Percentiles rank a stretch among this genome's conserved stretches.
Conservation (phyloP, 169 alveolate genomes). For the Plasmodium adleri region DNA sequence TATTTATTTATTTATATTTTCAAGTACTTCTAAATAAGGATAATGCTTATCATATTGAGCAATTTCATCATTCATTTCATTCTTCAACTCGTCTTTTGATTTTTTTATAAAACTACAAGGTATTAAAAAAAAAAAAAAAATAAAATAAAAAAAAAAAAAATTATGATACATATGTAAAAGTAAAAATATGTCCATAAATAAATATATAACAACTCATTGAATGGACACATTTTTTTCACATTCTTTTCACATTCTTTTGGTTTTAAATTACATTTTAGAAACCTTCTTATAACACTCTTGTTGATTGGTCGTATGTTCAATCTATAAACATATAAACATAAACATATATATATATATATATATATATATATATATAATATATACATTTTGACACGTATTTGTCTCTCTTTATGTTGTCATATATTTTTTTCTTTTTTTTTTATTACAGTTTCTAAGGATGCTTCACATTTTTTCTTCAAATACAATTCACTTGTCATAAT, state of each 20-base stretch:
- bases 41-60: constrained; percentile 49
- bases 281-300: constrained; percentile 67
- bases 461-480: constrained; percentile 64
- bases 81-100: constrained; percentile 14
- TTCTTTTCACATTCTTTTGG: not conserved
- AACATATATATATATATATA: not conserved
- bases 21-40: constrained; percentile 15
- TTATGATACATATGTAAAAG: not conserved
- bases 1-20: not conserved
- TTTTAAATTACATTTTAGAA: constrained; percentile 40
- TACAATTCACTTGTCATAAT: constrained; percentile 40
- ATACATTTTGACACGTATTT: not conserved
- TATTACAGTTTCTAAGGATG: constrained; percentile 49
- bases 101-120: constrained; percentile 37
- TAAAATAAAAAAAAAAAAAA: not conserved
- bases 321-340: constrained; percentile 4
- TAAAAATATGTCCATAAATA: not conserved
- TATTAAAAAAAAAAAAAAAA: not conserved
- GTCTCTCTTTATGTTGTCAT: not conserved
- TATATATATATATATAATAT: not conserved
- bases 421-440: not conserved
- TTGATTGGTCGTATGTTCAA: constrained; percentile 27
- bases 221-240: not conserved
- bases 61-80: constrained; percentile 49
- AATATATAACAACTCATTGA: not conserved